Base-by-base conservation (phyloP, 1,139 yeast species). In the Yamadazyma buinensis region DNA sequence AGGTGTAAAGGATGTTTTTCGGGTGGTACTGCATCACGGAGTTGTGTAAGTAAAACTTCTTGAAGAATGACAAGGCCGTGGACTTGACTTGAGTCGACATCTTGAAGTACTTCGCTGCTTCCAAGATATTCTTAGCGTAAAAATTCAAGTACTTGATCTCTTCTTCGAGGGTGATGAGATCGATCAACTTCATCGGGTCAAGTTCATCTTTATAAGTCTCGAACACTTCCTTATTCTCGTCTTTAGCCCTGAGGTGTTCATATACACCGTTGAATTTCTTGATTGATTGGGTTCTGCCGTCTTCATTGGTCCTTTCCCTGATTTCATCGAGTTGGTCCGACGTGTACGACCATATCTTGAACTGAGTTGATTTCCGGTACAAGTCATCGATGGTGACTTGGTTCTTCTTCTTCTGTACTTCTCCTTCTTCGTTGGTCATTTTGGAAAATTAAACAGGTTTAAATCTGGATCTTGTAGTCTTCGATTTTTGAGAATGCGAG, bases 11-110 rank as follows among this genome's bases (percentile, higher is more conserved):
- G 26, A 92, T 71, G 44, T 80, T 75, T 51, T 86, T 86, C 9
- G 98, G 98, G 48, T 86, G 94, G 51, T 75, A 77, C 46, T 86
- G 88, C 88, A 87, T 80, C 22, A 84, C 90, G 17, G 92, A 80
- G 51, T 86, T 78, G 20, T 71, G 71, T 28, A 92, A 67, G 53
- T 82, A 94, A 56, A 92, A 94, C 53, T 83, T 80, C 51, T 81
- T 77, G 53, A 94, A 76, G 52, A 84, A 92, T 11, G 87, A 73
- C 3, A 87, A 76, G 0, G 97, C 95, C 0, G 97, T 87, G 7
- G 96, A 92, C 54, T 72, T 59, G 5, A 67, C 75, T 43, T 70
- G 73, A 7, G 72, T 67, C 15, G 74, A 72, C 73, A 67, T 64
- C 36, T 64, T 59, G 48, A 69, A 69, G 35, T 62, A 67, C 35